phyloP scores from a whole-genome alignment of 805 yeast genomes.

The Ogataea salicorniae region DNA sequence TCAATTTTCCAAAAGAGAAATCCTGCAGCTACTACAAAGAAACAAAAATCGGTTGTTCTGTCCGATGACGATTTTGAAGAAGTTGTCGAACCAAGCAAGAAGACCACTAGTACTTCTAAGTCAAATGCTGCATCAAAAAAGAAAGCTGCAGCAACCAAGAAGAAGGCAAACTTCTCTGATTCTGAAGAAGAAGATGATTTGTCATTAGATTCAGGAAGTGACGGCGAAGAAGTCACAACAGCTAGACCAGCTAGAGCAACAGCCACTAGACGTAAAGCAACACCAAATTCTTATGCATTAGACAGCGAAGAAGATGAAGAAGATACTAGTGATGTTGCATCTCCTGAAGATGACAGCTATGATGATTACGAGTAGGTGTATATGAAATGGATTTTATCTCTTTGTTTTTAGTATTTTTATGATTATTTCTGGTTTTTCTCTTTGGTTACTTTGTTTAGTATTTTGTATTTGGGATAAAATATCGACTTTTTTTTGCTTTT shows the following conservation, averaged over 20 bases:
- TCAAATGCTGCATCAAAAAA: background rate
- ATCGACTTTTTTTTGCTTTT: too few relatives aligned
- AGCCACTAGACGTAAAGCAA: constrained; percentile 10
- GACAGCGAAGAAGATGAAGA: constrained; percentile 2
- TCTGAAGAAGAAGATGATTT: constrained; percentile 7
- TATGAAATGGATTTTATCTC: background rate
- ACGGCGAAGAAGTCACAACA: constrained; percentile 4
- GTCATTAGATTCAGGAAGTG: constrained; percentile 9
- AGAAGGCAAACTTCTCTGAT: background rate
- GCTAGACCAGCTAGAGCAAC: constrained; percentile 5
- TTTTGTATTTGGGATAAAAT: too few relatives aligned
- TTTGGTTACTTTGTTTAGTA: too few relatives aligned
- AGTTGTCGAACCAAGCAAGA: background rate
- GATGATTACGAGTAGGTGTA: constrained; percentile 14
- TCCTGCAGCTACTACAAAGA: constrained; percentile 2
- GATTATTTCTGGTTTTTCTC: too few relatives aligned
- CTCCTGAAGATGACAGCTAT: constrained; percentile 16
- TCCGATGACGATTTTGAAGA: constrained; percentile 5
- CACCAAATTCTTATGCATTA: constrained; percentile 16
- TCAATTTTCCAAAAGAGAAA: constrained; percentile 12
- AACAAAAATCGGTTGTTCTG: constrained; percentile 1
- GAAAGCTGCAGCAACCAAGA: background rate
- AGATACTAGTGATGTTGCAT: constrained; percentile 5
- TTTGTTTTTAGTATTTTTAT: background rate
- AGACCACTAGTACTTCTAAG: background rate